Evolutionary conservation across 805 yeast species (phyloP), one percentile per base, ranked within the genome.

Genomic region (Candida sphagnicola): DNA sequence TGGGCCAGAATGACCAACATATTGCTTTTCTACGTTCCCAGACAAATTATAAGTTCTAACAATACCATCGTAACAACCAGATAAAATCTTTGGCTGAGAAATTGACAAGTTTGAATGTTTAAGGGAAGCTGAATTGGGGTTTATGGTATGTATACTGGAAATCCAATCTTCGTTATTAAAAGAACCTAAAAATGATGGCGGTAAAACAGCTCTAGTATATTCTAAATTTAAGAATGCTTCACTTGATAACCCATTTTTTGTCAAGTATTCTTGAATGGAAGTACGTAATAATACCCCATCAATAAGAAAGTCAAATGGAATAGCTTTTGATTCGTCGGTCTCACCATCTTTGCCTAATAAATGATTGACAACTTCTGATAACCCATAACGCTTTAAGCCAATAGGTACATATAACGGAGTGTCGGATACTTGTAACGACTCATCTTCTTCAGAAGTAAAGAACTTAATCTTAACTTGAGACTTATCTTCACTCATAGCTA

Each of bases 81-180:
- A 80, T 32, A 89, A 70, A 38, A 91, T 85, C 53, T 74, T 74
- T 23, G 80, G 73, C 31, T 67, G 61, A 4, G 57, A 51, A 23
- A 67, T 61, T 8, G 48, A 25, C 40, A 51, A 39, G 35, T 53
- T 54, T 24, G 58, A 50, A 5, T 50, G 34, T 3, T 45, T 38
- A 13, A 56, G 63, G 17, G 59, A 49, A 12, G 40, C 33, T 11
- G 60, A 49, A 10, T 19, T 19, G 54, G 62, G 43, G 67, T 78
- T 50, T 61, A 68, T 43, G 50, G 82, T 59, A 54, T 78, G 78
- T 18, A 84, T 72, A 1, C 95, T 75, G 16, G 96, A 86, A 17
- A 93, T 78, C 99, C 99, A 93, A 62, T 93, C 99, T 45, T 91
- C 96, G 55, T 91, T 89, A 54, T 80, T 78, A 62, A 83, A 93